These are phyloP conservation scores for Vanilla planifolia DNA, from an alignment of 106 monocot genomes.

Conservation along the genomic window DNA sequence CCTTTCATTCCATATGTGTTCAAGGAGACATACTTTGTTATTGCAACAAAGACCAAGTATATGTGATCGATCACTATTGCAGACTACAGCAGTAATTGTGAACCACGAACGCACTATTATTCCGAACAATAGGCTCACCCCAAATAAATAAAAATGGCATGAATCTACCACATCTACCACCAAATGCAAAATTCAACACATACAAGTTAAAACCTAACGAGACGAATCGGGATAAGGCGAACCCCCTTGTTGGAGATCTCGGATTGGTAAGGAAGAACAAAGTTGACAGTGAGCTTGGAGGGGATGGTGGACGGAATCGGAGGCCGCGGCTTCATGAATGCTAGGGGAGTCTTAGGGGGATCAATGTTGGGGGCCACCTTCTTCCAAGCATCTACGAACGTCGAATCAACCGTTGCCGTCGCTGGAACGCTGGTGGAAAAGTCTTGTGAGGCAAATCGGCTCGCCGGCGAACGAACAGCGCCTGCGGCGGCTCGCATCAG, in stretches of 20 bases:
- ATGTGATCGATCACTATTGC: too few relatives aligned
- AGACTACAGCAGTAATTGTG: too few relatives aligned
- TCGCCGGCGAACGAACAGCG: background rate
- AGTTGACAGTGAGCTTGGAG: slow-evolving; percentile 89
- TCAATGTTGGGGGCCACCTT: slow-evolving; percentile 89
- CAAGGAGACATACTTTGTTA: too few relatives aligned
- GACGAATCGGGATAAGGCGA: background rate
- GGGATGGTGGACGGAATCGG: slow-evolving; percentile 68
- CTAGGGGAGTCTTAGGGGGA: slow-evolving; percentile 73
- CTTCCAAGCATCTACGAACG: slow-evolving; percentile 80
- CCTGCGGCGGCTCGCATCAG: slow-evolving; percentile 11
- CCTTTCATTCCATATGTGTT: too few relatives aligned
- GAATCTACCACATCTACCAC: too few relatives aligned
- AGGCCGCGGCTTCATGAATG: slow-evolving; percentile 87
- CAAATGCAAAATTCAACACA: too few relatives aligned
- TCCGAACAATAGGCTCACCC: too few relatives aligned
- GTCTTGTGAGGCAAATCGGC: slow-evolving; percentile 1
- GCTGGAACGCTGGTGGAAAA: slow-evolving; percentile 37
- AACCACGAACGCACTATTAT: too few relatives aligned
- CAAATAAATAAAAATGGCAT: too few relatives aligned
- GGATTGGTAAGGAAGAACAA: slow-evolving; percentile 91
- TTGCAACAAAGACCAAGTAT: too few relatives aligned
- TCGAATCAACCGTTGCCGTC: slow-evolving; percentile 26
- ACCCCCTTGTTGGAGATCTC: slow-evolving; percentile 93
- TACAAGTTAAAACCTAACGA: too few relatives aligned